phyloP scores from a whole-genome alignment of 2,329 filamentous ascomycete species.

The Aureobasidium sp. region DNA sequence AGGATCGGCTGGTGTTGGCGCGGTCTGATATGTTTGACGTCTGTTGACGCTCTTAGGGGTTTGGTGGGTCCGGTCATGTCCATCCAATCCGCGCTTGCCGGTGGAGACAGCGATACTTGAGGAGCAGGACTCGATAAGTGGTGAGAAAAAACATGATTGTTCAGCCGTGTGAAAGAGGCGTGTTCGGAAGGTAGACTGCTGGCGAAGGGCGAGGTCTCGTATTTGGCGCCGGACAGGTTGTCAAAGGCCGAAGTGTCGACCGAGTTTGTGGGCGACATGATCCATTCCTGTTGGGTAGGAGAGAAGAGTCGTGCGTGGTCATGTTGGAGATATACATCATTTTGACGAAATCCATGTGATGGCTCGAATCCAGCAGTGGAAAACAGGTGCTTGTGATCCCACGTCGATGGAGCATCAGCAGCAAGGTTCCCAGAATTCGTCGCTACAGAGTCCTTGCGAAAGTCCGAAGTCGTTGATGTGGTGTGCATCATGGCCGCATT shows the following conservation, averaged over 20 bases:
- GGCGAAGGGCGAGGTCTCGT: conserved; percentile 39
- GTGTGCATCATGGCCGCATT: conserved; percentile 26
- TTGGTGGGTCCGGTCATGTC: conserved; percentile 44
- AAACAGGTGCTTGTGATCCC: conserved; percentile 26
- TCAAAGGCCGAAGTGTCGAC: conserved; percentile 69
- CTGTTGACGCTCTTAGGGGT: conserved; percentile 22
- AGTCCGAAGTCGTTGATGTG: conserved; percentile 19
- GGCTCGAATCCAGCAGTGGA: conserved; percentile 19
- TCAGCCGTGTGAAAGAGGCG: conserved; percentile 32
- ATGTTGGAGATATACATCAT: conserved; percentile 2
- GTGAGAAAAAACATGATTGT: conserved; percentile 38
- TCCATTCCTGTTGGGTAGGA: conserved; percentile 2
- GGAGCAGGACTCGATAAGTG: conserved; percentile 48
- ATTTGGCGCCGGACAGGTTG: conserved; percentile 51
- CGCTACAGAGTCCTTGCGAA: conserved; percentile 30
- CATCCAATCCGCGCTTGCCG: conserved; percentile 55
- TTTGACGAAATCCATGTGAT: conserved; percentile 12
- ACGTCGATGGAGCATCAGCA: conserved; percentile 24
- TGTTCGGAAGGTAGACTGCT: conserved; percentile 34
- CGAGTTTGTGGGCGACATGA: conserved; percentile 50
- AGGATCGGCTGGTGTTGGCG: conserved; percentile 55
- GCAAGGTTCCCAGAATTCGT: conserved; percentile 28
- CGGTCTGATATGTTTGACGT: conserved; percentile 41
- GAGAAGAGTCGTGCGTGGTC: conserved; percentile 11
- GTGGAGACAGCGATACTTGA: conserved; percentile 53